These are phyloP conservation scores for Capsella bursapastoris DNA, from an alignment of 345 rosid species.

Conservation along the genomic window DNA sequence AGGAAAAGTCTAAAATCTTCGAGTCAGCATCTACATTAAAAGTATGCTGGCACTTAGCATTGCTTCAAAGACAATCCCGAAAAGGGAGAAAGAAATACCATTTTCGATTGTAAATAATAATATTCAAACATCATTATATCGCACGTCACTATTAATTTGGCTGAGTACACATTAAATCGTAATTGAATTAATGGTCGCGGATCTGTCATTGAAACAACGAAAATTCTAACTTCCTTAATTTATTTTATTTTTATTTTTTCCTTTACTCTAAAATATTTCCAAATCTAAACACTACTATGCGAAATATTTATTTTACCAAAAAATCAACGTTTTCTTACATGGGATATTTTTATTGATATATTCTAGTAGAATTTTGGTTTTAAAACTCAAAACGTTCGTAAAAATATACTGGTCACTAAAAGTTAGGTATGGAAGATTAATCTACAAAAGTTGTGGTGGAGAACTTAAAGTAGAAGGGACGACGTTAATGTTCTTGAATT, in stretches of 20 bases:
- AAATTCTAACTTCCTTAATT: background rate
- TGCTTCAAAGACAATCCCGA: conserved; percentile 17
- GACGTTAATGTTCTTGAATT: background rate
- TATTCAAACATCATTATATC: conserved; percentile 11
- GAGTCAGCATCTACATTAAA: conserved; percentile 23
- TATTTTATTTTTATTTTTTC: background rate
- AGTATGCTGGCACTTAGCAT: background rate
- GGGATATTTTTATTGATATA: too few species aligned
- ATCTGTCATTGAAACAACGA: background rate
- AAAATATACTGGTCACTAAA: background rate
- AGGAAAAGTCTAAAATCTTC: conserved; percentile 23
- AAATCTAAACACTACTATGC: too few species aligned
- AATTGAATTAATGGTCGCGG: background rate
- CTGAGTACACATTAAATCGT: background rate
- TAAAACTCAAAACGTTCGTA: too few species aligned
- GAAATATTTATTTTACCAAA: background rate
- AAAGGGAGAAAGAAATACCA: background rate
- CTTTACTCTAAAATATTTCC: too few species aligned
- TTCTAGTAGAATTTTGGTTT: too few species aligned
- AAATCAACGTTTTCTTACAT: background rate
- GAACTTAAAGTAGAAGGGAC: background rate
- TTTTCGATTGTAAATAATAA: background rate
- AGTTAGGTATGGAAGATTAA: too few species aligned
- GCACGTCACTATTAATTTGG: background rate
- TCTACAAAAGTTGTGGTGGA: background rate